Percentiles rank a stretch among this genome's conserved stretches.
phyloP scores from a whole-genome alignment of 352 stramenopile species.

The Pythium rhizo-oryzae region DNA sequence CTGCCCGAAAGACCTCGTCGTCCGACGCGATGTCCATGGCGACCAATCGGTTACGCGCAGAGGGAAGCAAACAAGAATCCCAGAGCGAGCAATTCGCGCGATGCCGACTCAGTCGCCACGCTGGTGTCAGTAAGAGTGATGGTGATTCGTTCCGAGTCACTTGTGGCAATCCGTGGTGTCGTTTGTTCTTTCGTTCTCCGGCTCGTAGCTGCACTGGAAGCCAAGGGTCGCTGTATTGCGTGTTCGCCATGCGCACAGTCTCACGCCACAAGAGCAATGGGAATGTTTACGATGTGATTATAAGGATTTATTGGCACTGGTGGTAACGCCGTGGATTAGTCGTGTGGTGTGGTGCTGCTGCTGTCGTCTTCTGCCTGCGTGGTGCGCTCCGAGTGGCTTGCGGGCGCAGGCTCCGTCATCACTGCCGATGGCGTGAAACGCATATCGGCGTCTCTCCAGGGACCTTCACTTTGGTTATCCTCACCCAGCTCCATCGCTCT shows the following conservation, averaged over 20 bases:
- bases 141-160: neutral
- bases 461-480: neutral
- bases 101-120: too few species aligned
- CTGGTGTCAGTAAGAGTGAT: neutral
- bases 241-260: neutral
- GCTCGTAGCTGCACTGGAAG: neutral
- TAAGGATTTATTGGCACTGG: neutral
- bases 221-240: neutral
- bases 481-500: neutral
- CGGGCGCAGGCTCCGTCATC: neutral
- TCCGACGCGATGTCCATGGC: constrained; percentile 3
- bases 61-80: neutral
- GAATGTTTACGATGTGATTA: neutral
- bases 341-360: neutral
- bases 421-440: neutral
- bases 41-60: neutral
- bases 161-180: neutral
- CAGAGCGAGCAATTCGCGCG: neutral
- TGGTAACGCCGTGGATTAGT: neutral
- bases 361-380: neutral
- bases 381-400: neutral
- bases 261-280: neutral
- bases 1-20: neutral
- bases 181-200: too few species aligned
- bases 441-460: neutral